These are phyloP conservation scores for Hyphodiscus sp. DNA, from an alignment of 2,329 filamentous ascomycete species.

Conservation along the genomic window DNA sequence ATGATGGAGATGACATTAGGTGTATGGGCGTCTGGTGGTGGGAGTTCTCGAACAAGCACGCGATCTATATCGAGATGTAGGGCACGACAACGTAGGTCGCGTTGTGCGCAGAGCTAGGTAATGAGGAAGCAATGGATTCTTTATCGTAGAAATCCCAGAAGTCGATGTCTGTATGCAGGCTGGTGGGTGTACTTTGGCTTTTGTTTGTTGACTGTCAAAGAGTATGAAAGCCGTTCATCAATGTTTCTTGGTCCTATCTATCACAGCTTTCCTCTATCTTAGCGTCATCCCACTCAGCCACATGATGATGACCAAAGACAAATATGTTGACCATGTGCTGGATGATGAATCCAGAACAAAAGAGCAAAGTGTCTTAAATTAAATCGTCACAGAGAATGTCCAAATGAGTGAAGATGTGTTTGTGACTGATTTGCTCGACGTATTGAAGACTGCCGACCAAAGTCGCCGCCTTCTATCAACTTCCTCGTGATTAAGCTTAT, in stretches of 20 bases:
- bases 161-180: not conserved
- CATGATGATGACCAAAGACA: not conserved
- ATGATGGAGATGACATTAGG: constrained; percentile 59
- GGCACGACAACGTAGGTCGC: too few relatives aligned
- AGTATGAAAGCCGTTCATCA: not conserved
- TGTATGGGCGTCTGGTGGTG: constrained; percentile 2
- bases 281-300: not conserved
- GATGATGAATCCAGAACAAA: not conserved
- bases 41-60: constrained; percentile 7
- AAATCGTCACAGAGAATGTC: not conserved
- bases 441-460: not conserved
- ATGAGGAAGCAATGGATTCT: not conserved
- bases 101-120: not conserved
- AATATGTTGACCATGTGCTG: not conserved
- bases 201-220: not conserved
- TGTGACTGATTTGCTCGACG: not conserved
- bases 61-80: constrained; percentile 1
- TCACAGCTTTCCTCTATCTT: not conserved
- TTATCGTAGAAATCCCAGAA: not conserved
- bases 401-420: not conserved
- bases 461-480: not conserved
- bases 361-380: not conserved
- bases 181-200: not conserved
- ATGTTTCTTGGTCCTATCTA: not conserved
- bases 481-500: not conserved